Base-by-base conservation (phyloP, 164 flowering plant genomes). In the Paratinospora sagittata region DNA sequence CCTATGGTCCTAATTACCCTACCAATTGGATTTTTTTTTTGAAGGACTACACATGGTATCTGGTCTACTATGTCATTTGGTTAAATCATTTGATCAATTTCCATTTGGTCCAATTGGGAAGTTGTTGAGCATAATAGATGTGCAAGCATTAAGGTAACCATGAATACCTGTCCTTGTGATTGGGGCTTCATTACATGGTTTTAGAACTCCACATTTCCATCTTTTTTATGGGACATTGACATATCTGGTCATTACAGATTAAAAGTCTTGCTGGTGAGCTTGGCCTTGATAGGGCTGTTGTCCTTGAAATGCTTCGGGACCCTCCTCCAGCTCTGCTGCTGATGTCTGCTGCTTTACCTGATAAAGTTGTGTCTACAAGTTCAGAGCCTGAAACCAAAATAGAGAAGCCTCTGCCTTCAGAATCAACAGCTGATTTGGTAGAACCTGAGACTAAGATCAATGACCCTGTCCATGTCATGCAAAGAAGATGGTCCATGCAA, bases 231-330 rank as follows among this genome's bases (percentile, higher is more conserved):
- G 34, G 13, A 57, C 21, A 14, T 43, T 8, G 10, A 11, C 19
- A 60, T n/a, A 17, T 41, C 16, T 23, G 49, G 63, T 73, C 45
- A 55, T 72, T 70, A 80, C 85, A 96, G 99, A 89, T 96, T 3
- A 90, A 89, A 77, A 85, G 58, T 79, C 93, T 96, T 67, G 90
- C 95, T 68, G 96, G 86, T 58, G 99, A 93, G 74, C 77, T 93
- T 63, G 85, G 97, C 77, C 93, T 96, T 63, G 99, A 92, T 72
- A 86, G 99, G 80, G 82, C 94, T 26, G 39, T 91, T 75, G 97
- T 96, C 73, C 92, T 93, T 70, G 79, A 87, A 72, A 70, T 91
- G 80, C 97, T 96, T 65, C 95, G 98, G 49, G 88, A 91, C 0
- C 99, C 97, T 2, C 96, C 97, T 78, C 92, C 96, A 66, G 74